Evolutionary conservation across 225 moss, liverwort and hornwort genomes (phyloP).

Genomic region (Anthoceros angustus): DNA sequence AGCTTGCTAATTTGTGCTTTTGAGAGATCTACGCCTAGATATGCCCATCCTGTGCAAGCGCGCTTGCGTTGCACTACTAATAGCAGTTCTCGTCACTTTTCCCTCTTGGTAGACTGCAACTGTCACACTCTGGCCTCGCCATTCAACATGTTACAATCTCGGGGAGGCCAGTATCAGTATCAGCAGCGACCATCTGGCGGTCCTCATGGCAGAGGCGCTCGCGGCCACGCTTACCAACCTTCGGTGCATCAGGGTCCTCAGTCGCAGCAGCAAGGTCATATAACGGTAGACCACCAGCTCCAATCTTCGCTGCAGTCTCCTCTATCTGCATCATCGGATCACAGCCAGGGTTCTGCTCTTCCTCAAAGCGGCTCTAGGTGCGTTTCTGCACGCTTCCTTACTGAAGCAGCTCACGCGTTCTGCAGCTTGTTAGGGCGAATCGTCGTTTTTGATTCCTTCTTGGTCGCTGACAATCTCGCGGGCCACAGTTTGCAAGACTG

Average conservation of each 20-base stretch:
- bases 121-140: neutral
- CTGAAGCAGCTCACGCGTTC: neutral
- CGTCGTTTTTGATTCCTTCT: neutral
- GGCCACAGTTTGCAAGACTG: slow-evolving; percentile 5
- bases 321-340: neutral
- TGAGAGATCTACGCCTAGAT: neutral
- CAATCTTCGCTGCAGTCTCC: neutral
- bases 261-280: neutral
- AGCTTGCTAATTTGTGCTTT: neutral
- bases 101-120: neutral
- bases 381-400: neutral
- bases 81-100: neutral
- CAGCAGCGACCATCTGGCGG: slow-evolving; percentile 2
- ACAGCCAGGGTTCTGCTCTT: neutral
- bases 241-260: slow-evolving; percentile 3
- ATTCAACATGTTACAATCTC: slow-evolving; percentile 3
- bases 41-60: slow-evolving; percentile 3
- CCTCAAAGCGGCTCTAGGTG: slow-evolving; percentile 1
- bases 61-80: neutral
- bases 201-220: slow-evolving; percentile 4
- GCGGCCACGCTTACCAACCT: slow-evolving; percentile 1
- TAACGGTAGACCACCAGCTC: neutral
- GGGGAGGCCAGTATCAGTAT: slow-evolving; percentile 1
- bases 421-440: neutral
- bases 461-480: neutral